Conservation (phyloP, 495 filamentous ascomycete genomes). For the Letharia columbiana region DNA sequence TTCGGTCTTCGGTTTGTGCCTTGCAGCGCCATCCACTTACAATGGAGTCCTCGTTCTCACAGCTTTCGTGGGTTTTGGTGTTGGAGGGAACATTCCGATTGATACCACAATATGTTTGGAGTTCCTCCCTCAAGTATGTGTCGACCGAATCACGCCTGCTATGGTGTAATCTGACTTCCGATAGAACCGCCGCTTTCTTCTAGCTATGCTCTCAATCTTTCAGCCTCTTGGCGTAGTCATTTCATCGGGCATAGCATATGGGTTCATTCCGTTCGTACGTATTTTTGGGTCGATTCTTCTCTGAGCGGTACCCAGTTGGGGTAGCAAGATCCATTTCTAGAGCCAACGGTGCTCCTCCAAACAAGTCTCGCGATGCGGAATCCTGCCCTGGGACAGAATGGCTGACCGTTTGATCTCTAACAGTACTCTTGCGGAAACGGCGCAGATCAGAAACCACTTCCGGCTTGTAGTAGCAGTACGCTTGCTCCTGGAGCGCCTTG, state of each 20-base stretch:
- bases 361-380: background rate
- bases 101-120: slow-evolving; percentile 43
- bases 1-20: slow-evolving; percentile 37
- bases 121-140: slow-evolving; percentile 36
- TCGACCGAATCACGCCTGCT: background rate
- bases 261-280: slow-evolving; percentile 30
- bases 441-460: slow-evolving; percentile 26
- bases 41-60: slow-evolving; percentile 36
- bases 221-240: slow-evolving; percentile 42
- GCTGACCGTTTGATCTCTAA: background rate
- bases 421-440: slow-evolving; percentile 33
- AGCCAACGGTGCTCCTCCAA: background rate
- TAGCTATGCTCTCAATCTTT: slow-evolving; percentile 41
- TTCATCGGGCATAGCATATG: slow-evolving; percentile 38
- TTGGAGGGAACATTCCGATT: slow-evolving; percentile 45
- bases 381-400: slow-evolving; percentile 6
- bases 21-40: slow-evolving; percentile 37
- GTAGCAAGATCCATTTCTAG: background rate
- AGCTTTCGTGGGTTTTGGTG: slow-evolving; percentile 40
- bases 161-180: slow-evolving; percentile 4
- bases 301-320: background rate
- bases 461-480: slow-evolving; percentile 29
- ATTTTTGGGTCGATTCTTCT: background rate
- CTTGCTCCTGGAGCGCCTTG: slow-evolving; percentile 29
- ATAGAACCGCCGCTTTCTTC: slow-evolving; percentile 38